Conservation (phyloP, 768 basidiomycete genomes). For the Asterophora parasitica region DNA sequence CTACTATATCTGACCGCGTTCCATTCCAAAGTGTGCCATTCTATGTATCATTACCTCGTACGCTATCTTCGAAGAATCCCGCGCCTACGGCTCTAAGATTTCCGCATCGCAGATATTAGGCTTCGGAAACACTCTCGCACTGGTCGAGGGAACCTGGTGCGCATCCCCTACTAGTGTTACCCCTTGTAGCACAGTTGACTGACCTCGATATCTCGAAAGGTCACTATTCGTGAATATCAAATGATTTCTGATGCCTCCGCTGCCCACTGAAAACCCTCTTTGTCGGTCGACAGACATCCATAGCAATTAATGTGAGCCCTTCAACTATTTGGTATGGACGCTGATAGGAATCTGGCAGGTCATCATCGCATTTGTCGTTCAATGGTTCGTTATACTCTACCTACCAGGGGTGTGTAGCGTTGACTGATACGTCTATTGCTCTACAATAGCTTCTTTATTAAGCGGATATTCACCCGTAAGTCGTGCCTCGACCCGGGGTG, state of each 20-base stretch:
- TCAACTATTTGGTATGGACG: neutral
- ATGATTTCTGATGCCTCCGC: neutral
- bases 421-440: neutral
- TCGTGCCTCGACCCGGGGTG: neutral
- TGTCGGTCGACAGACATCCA: constrained; percentile 30
- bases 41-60: constrained; percentile 40
- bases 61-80: neutral
- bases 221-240: constrained; percentile 29
- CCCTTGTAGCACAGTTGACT: neutral
- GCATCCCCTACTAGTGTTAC: constrained; percentile 4
- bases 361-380: constrained; percentile 36
- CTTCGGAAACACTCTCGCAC: constrained; percentile 25
- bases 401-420: neutral
- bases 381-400: constrained; percentile 27
- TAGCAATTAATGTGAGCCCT: constrained; percentile 32
- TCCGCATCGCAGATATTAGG: constrained; percentile 29
- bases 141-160: constrained; percentile 36
- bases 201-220: constrained; percentile 16
- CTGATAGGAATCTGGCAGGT: constrained; percentile 22
- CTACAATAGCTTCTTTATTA: constrained; percentile 32
- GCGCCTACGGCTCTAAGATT: neutral
- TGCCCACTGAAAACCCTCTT: neutral
- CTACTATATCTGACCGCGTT: neutral
- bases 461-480: constrained; percentile 35
- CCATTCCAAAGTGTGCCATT: constrained; percentile 33